A percentile compares a stretch with the other conserved stretches of the same genome.
Conservation (phyloP, 139 green algal genomes). For the Eudorina sp. region DNA sequence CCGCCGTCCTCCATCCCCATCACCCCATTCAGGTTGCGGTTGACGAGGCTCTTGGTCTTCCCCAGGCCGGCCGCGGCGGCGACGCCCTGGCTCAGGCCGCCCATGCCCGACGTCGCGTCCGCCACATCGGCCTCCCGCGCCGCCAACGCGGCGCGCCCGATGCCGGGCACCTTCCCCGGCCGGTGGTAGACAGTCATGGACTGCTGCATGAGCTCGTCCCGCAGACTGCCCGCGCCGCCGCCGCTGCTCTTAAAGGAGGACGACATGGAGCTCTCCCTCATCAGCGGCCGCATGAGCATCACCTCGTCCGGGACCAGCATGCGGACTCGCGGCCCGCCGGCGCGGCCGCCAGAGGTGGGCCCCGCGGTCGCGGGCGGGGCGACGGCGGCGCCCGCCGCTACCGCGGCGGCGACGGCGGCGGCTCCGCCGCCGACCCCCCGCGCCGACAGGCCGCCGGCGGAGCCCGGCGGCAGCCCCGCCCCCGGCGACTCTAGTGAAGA, state of each 20-base stretch:
- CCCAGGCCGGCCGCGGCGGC: background rate
- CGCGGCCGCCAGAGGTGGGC: too few species aligned
- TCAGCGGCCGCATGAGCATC: constrained; percentile 31
- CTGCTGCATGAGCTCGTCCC: constrained; percentile 35
- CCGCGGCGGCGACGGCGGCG: background rate
- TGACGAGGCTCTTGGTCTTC: constrained; percentile 39
- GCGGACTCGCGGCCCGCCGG: constrained; percentile 23
- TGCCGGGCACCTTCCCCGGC: constrained; percentile 34
- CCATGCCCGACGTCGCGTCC: background rate
- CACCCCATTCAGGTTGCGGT: constrained; percentile 30
- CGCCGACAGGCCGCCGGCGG: background rate
- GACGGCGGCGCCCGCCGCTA: background rate
- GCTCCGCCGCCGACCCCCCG: background rate
- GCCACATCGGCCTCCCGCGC: constrained; percentile 31
- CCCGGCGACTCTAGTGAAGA: background rate
- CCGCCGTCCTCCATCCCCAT: background rate
- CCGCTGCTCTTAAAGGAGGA: background rate
- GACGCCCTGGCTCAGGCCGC: background rate
- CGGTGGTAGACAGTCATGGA: constrained; percentile 25
- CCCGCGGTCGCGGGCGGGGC: background rate
- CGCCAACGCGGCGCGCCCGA: constrained; percentile 18
- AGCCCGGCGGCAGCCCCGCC: too few species aligned
- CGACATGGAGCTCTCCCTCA: constrained; percentile 29
- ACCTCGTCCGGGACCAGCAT: constrained; percentile 36
- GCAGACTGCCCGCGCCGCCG: background rate